Conservation (phyloP, 1,139 yeast genomes). For the Lizanozyma gosingica region DNA sequence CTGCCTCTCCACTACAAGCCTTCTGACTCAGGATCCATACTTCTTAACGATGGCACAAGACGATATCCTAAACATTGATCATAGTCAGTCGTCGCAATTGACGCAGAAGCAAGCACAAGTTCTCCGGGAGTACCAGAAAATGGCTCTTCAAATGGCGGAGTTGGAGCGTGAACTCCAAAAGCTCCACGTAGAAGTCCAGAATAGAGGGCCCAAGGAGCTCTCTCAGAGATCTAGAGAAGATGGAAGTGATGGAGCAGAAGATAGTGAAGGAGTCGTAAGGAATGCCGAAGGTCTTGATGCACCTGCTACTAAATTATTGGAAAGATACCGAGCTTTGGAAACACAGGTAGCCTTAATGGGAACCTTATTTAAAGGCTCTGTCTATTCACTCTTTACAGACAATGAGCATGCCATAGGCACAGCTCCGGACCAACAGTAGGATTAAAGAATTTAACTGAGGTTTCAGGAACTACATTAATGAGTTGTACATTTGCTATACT, state of each 20-base stretch:
- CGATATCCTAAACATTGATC: slow-evolving; percentile 12
- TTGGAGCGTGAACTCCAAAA: slow-evolving; percentile 1
- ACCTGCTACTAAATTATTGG: slow-evolving; percentile 30
- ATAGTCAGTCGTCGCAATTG: slow-evolving; percentile 20
- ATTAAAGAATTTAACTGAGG: too few species aligned
- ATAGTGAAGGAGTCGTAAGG: slow-evolving; percentile 1
- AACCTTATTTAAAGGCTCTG: slow-evolving; percentile 62
- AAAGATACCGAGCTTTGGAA: slow-evolving; percentile 49
- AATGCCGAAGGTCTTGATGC: slow-evolving; percentile 11
- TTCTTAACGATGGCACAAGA: not conserved
- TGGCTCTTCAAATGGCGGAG: slow-evolving; percentile 31
- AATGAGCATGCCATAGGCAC: not conserved
- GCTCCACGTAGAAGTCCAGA: not conserved
- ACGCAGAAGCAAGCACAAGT: slow-evolving; percentile 31
- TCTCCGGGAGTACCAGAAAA: slow-evolving; percentile 37
- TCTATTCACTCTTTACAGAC: slow-evolving; percentile 39
- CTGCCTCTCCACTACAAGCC: too few species aligned
- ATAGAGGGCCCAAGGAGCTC: not conserved
- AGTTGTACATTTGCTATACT: too few species aligned
- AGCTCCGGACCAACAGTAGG: not conserved
- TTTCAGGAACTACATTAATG: too few species aligned
- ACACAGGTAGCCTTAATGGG: slow-evolving; percentile 56
- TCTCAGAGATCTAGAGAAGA: slow-evolving; percentile 3
- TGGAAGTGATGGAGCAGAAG: slow-evolving; percentile 3
- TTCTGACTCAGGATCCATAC: too few species aligned